Evolutionary conservation across 768 basidiomycete genomes (phyloP), one percentile per base, ranked within the genome.

Genomic region (Leucocoprinus leucothites): DNA sequence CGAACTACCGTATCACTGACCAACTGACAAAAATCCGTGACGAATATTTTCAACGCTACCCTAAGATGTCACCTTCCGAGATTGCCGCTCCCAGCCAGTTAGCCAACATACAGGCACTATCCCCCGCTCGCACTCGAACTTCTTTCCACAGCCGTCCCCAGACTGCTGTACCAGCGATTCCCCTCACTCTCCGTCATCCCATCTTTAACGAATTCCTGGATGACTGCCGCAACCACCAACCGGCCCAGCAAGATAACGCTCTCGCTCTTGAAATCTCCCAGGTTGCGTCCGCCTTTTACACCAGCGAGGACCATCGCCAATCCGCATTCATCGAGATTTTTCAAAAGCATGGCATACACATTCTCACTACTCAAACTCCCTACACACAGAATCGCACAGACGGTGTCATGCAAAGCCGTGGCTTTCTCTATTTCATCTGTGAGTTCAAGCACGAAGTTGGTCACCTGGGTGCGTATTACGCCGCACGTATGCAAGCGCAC

Each of bases 131-230:
- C n/a, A n/a, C n/a, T n/a, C n/a, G n/a, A n/a, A n/a, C n/a, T n/a
- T n/a, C n/a, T n/a, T n/a, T n/a, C n/a, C 43, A 41, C 49, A 60
- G 62, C 60, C 62, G 60, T 47, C 65, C 63, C 14, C 24, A 22
- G 1, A 52, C 49, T 8, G 60, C 60, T 47, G 28, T 34, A 42
- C 36, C 57, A 31, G 35, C 61, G 21, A n/a, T 60, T n/a, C 57
- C 61, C 22, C 21, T 59, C 35, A 21, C 57, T 3, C 58, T 65
- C 13, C 62, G 62, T n/a, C 64, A 65, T 56, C 56, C 45, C 24
- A 58, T 58, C 11, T 65, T 67, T 51, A 61, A 60, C 9, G 38
- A 49, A 19, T 65, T 67, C 51, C 11, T 57, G 4, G 62, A 65
- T 42, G 57, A 63, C 46, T 45, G 60, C 26, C 35, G 44, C 25